Base-by-base conservation (phyloP, 2,329 filamentous ascomycete genomes). In the Fusarium sp. region DNA sequence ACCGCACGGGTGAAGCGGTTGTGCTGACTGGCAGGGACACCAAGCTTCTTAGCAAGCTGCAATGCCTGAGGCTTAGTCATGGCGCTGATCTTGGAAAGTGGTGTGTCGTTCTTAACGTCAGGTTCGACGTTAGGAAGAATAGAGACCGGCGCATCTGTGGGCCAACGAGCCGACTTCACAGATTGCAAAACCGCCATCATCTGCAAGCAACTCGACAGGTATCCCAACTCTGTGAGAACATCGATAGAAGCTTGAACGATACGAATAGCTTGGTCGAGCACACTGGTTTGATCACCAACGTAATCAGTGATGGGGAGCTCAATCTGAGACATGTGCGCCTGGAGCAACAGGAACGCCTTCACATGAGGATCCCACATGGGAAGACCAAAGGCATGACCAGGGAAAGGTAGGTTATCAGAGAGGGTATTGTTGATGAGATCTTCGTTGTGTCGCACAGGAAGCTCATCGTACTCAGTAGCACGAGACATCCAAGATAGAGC, bases 351-450 rank as follows among this genome's bases (percentile, higher is more conserved):
- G 82, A 98, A 98, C 0, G 96, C 90, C 80, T 99, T 99, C 77
- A 98, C 93, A 77, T 99, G 96, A 0, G 96, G 96, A 82, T 99
- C 96, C 96, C 96, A 99, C 90, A 99, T 92, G 3, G 95, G 95
- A 42, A 98, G 83, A 12, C 89, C 90, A 54, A 96, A 88, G 6
- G 81, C 79, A 19, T 81, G 81, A 7, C 84, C 87, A 1, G 85
- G 81, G 63, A 88, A 85, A 0, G 94, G 93, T 1, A 99, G 83
- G 67, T 94, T 93, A 61, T 90, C 88, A 9, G 94, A 93, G 6
- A 99, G 85, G 72, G 98, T 93, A 6, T 89, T 92, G 77, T 99
- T 99, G 84, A 99, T 94, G 45, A 99, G 88, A 77, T 99, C 97
- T 81, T 99, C 96, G 77, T 99, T 99, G 82, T 99, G 96, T 8